phyloP scores from a whole-genome alignment of 768 basidiomycete species.

The Suillus tomentosus region DNA sequence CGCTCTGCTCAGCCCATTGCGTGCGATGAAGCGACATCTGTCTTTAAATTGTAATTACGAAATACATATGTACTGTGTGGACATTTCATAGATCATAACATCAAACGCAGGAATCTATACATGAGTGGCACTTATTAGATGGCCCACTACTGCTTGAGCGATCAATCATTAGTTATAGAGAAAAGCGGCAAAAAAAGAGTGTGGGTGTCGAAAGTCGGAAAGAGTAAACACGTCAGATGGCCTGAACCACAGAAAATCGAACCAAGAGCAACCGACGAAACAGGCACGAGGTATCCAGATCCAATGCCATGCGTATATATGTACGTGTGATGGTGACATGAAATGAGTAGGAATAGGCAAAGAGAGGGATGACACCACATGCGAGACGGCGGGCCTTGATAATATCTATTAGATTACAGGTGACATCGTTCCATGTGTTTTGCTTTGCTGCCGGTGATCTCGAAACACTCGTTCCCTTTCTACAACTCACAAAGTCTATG shows the following conservation, averaged over 20 bases:
- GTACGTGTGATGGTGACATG: constrained; percentile 11
- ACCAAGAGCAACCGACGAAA: constrained; percentile 9
- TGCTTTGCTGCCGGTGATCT: not conserved
- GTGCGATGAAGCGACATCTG: not conserved
- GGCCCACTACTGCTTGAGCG: not conserved
- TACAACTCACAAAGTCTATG: constrained; percentile 31
- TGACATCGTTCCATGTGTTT: constrained; percentile 10
- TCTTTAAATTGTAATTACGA: constrained; percentile 1
- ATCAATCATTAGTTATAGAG: constrained; percentile 10
- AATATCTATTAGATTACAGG: constrained; percentile 15
- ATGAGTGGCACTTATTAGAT: not conserved
- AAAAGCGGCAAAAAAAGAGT: constrained; percentile 13
- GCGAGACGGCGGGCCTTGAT: constrained; percentile 16
- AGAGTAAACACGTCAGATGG: constrained; percentile 2
- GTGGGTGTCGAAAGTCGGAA: constrained; percentile 7
- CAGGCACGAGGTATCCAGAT: constrained; percentile 12
- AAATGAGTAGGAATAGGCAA: constrained; percentile 10
- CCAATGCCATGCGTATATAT: constrained; percentile 17
- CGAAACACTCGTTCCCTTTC: constrained; percentile 1
- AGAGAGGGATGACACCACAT: constrained; percentile 18
- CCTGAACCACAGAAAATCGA: constrained; percentile 10
- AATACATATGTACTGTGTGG: constrained; percentile 1
- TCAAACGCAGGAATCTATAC: not conserved
- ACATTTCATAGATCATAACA: not conserved
- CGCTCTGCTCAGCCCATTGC: not conserved